Evolutionary conservation across 257 asterid species (phyloP), one percentile per base, ranked within the genome.

Genomic region (Penstemon newberryi): DNA sequence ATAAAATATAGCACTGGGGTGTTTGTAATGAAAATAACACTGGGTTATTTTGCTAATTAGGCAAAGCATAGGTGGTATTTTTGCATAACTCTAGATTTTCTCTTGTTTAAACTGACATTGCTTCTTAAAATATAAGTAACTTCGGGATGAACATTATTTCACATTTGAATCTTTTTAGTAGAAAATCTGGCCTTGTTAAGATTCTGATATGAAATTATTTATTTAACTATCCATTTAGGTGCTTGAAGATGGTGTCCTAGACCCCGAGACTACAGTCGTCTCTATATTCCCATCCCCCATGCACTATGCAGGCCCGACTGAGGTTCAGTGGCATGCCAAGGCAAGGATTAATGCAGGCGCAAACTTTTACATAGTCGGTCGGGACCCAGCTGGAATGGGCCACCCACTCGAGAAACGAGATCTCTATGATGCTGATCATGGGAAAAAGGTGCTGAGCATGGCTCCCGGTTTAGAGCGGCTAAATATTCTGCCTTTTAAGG

Each of bases 231-330:
- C 15, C 19, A 46, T 67, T 43, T 52, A 91, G 98, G 98, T 89
- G 60, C 96, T 91, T 4, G 96, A 89, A 81, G 98, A 86, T 77
- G 95, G 96, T 15, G 91, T 92, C 39, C 85, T 89, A 50, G 98
- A 92, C 78, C 96, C 98, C 5, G 93, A 88, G 73, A 92, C 97
- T 6, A 86, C 98, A 1, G 93, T 92, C 6, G 97, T 92, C 15
- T 88, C 98, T 33, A 90, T 92, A 82, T 90, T 92, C 77, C 98
- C 98, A 11, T 92, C 98, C 0, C 96, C 98, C 3, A 92, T 92
- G 98, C 97, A 86, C 82, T 92, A 92, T 50, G 98, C 98, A 11
- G 97, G 98, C 3, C 98, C 98, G 1, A 92, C 98, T 9, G 97
- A 92, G 82, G 98, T 92, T 8, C 98, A 92, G 57, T 89, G 98